Base-by-base conservation (phyloP, 1,284 basidiomycete genomes). In the Apiotrichum domesticum region DNA sequence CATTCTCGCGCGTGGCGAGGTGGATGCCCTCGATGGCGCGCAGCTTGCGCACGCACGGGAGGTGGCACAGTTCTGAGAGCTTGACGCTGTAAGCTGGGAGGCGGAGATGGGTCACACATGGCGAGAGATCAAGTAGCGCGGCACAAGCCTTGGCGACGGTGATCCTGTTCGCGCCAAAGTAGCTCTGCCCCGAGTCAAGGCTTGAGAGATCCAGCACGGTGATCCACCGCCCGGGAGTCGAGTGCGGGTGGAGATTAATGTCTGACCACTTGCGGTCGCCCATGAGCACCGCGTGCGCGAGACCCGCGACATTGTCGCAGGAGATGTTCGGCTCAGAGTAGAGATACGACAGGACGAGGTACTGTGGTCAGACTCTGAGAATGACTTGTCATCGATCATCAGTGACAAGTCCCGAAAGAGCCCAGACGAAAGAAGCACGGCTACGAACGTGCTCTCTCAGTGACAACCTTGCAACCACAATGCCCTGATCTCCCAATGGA, bases 241-340 rank as follows among this genome's bases (percentile, higher is more conserved):
- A 90, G 69, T 86, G 87, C 0, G 87, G 87, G 66, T 89, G 89
- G 45, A 88, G 81, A 52, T 87, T 83, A 58, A 92, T 84, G 55
- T 88, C 87, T 65, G 90, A 88, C 90, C 90, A 92, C 67, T 82
- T 83, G 65, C 84, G 80, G 63, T 93, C 90, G 15, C 85, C 85
- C 21, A 68, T 64, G 56, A 80, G 75, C 3, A 92, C 79, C 32
- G 78, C 79, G 32, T 75, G 62, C 8, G 83, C 78, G 59, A 92
- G 85, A 47, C 77, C 79, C 54, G 82, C 79, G 35, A 92, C 77
- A 8, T 80, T 75, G 14, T 71, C 57, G 9, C 83, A 65, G 8
- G 71, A 72, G 41, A 89, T 72, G 35, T 75, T 73, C 13, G 87
- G 81, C 39, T 78, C 77, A 14, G 81, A 75, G 69, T 89, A 90